phyloP scores from a whole-genome alignment of 192 early-diverging fungal genomes.

The Umbelopsis isabellina region DNA sequence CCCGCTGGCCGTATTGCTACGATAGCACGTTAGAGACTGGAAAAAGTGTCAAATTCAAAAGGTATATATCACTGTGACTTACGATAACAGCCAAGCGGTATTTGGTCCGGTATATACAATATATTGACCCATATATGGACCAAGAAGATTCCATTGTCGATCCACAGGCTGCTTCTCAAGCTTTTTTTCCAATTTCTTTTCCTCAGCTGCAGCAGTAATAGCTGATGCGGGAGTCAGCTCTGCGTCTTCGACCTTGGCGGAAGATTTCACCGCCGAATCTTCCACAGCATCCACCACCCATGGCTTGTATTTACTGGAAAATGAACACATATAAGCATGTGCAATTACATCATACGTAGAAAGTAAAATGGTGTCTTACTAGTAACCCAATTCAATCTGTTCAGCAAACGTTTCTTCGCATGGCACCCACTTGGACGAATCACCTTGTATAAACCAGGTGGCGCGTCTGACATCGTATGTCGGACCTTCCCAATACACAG shows the following conservation, averaged over 20 bases:
- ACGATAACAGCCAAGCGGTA: conserved; percentile 63
- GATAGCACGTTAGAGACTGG: background rate
- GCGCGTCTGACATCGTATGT: conserved; percentile 80
- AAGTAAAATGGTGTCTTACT: conserved; percentile 33
- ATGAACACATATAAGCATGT: conserved; percentile 8
- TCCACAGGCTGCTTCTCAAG: conserved; percentile 40
- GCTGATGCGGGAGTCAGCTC: background rate
- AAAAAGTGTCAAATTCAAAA: background rate
- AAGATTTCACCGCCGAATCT: background rate
- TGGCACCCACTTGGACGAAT: conserved; percentile 68
- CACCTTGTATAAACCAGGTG: conserved; percentile 78
- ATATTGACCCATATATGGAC: conserved; percentile 77
- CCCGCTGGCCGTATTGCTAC: conserved; percentile 37
- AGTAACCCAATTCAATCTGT: conserved; percentile 84
- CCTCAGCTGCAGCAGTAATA: conserved; percentile 24
- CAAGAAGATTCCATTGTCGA: conserved; percentile 77
- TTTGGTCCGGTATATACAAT: conserved; percentile 67
- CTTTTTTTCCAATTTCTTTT: conserved; percentile 36
- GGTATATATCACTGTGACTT: conserved; percentile 18
- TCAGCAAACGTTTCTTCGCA: conserved; percentile 81
- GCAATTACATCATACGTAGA: background rate
- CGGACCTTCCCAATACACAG: conserved; percentile 81
- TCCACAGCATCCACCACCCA: conserved; percentile 19
- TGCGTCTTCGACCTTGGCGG: conserved; percentile 1
- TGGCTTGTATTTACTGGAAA: conserved; percentile 35